Evolutionary conservation across 1,139 yeast genomes (phyloP), one percentile per base, ranked within the genome.

Genomic region (Diutina catenulata): DNA sequence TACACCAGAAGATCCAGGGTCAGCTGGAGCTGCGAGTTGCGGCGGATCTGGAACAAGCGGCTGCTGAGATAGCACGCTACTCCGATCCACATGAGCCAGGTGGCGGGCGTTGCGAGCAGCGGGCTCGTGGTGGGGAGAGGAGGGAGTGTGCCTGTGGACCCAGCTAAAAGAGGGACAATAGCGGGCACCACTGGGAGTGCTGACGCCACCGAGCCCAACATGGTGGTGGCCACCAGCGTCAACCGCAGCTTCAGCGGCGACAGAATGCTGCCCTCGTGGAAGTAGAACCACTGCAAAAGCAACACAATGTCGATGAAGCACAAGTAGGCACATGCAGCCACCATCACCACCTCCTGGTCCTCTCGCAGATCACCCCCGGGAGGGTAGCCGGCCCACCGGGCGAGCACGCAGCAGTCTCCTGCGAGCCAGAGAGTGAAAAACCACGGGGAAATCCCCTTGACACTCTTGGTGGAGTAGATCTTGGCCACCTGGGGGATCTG

Each of bases 401-500:
- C 8, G 25, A n/a, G 14, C 26, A 31, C 8, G 10, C n/a, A 14
- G n/a, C n/a, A n/a, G n/a, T 31, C 35, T 3, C 35, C 35, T 18
- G 21, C 14, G 2, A 31, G 15, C 35, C 35, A 31, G 4, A 31
- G 18, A 5, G 25, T 15, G 18, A 31, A 31, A n/a, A 31, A 31
- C 35, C 35, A 31, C 10, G 35, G 25, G 15, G 35, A 31, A 5
- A 31, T 21, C 4, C 35, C 35, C 9, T 11, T 26, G 5, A 31
- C 35, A 24, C 20, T 24, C 25, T 21, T 19, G 7, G 25, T 31
- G 3, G 35, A 10, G 5, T 3, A 6, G 19, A 13, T 20, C n/a
- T 31, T 31, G 6, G 10, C n/a, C 18, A 11, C 13, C 19, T 31
- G 35, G 14, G 22, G 3, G 25, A 31, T 5, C 15, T 21, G 35